Conservation (phyloP, 116 monocot species). For the Zostera marina region DNA sequence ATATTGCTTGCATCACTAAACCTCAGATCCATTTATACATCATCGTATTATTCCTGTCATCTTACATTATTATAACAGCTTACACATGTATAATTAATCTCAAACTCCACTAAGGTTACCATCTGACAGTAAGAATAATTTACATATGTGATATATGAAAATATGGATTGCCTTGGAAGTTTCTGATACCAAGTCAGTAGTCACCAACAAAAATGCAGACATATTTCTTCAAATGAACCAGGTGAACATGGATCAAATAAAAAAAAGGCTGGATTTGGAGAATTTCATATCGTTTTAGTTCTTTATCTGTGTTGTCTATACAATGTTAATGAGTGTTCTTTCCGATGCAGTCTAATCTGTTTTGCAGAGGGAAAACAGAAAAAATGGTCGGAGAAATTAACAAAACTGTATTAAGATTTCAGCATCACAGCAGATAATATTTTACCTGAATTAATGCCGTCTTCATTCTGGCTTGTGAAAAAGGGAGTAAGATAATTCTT, state of each 20-base stretch:
- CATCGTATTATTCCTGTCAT: too few relatives aligned
- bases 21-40: too few relatives aligned
- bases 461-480: slow-evolving; percentile 87
- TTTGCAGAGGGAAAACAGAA: not conserved
- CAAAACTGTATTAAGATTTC: too few relatives aligned
- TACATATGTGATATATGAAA: too few relatives aligned
- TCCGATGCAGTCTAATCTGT: slow-evolving; percentile 9
- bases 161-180: not conserved
- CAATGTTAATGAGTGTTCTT: not conserved
- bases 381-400: not conserved
- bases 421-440: too few relatives aligned
- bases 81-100: too few relatives aligned
- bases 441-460: slow-evolving; percentile 50
- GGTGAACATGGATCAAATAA: not conserved
- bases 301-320: not conserved
- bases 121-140: too few relatives aligned
- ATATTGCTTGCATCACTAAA: too few relatives aligned
- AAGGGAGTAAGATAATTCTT: slow-evolving; percentile 97
- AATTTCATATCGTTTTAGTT: not conserved
- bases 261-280: not conserved
- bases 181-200: not conserved
- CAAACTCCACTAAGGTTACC: too few relatives aligned
- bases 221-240: too few relatives aligned
- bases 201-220: too few relatives aligned
- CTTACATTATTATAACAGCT: too few relatives aligned